phyloP scores from a whole-genome alignment of 495 filamentous ascomycete genomes.

The Trypethelium eluteriae region DNA sequence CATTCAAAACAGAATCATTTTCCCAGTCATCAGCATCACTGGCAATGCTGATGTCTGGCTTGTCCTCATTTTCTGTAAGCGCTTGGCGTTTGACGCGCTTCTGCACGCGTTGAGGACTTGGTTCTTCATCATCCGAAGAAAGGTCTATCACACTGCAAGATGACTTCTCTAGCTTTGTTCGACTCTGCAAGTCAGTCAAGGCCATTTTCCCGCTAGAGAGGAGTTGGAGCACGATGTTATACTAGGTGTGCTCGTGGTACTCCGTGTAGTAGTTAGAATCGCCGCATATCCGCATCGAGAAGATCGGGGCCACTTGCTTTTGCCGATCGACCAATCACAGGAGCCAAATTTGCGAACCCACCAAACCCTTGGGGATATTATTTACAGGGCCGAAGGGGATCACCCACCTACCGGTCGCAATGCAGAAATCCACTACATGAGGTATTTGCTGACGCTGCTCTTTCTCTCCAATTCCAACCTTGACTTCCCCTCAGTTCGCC shows the following conservation, averaged over 20 bases:
- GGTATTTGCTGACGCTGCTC: too few relatives aligned
- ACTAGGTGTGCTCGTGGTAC: not conserved
- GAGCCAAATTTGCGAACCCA: not conserved
- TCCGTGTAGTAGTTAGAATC: not conserved
- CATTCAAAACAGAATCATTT: constrained; percentile 19
- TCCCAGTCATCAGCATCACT: constrained; percentile 17
- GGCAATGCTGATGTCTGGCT: not conserved
- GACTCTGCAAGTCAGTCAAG: not conserved
- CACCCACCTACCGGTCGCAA: too few relatives aligned
- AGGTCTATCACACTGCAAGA: not conserved
- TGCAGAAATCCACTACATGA: too few relatives aligned
- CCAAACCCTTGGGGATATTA: not conserved
- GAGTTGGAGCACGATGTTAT: not conserved
- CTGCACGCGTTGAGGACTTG: not conserved
- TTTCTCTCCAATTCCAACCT: too few relatives aligned
- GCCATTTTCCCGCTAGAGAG: not conserved
- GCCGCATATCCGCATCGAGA: not conserved
- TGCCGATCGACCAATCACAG: constrained; percentile 5
- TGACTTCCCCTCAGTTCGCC: too few relatives aligned
- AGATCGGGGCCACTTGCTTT: not conserved
- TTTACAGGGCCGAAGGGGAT: too few relatives aligned
- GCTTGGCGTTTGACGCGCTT: not conserved
- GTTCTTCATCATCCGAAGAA: constrained; percentile 4
- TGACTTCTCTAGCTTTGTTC: not conserved
- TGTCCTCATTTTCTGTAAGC: not conserved